Evolutionary conservation across 1,284 basidiomycete genomes (phyloP).

Genomic region (Porogramme epimiltina): DNA sequence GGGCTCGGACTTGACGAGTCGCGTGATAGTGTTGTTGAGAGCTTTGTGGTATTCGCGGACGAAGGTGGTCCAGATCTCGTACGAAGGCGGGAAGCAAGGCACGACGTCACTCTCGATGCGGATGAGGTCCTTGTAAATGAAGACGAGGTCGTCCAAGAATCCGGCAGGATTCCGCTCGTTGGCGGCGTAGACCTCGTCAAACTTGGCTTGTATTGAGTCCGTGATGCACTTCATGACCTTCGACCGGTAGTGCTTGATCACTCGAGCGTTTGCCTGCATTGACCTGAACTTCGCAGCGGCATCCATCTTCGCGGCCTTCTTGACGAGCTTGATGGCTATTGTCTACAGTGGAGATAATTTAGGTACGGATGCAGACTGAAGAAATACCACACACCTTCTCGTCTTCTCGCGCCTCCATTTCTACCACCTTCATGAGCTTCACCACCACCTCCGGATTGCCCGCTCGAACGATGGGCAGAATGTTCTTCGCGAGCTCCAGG

Average conservation of each 20-base stretch:
- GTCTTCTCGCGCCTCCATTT: slow-evolving; percentile 91
- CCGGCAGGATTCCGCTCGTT: slow-evolving; percentile 65
- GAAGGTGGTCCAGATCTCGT: slow-evolving; percentile 84
- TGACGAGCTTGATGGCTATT: slow-evolving; percentile 90
- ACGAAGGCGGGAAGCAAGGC: slow-evolving; percentile 91
- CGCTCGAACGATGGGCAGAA: slow-evolving; percentile 81
- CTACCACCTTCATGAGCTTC: slow-evolving; percentile 90
- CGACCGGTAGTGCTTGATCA: slow-evolving; percentile 95
- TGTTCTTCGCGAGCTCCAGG: slow-evolving; percentile 73
- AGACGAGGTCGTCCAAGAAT: slow-evolving; percentile 82
- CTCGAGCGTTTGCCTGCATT: slow-evolving; percentile 89
- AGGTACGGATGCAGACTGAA: slow-evolving; percentile 1
- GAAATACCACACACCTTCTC: slow-evolving; percentile 92
- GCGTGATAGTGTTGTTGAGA: slow-evolving; percentile 78
- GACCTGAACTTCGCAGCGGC: slow-evolving; percentile 90
- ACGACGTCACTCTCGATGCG: slow-evolving; percentile 87
- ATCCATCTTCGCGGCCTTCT: slow-evolving; percentile 88
- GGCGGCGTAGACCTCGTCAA: slow-evolving; percentile 69
- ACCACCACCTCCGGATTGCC: slow-evolving; percentile 87
- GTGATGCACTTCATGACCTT: slow-evolving; percentile 86
- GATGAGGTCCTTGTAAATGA: slow-evolving; percentile 96
- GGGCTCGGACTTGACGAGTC: slow-evolving; percentile 74
- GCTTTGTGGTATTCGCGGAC: slow-evolving; percentile 92
- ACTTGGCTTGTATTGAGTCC: slow-evolving; percentile 75
- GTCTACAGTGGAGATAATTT: slow-evolving; percentile 50